Evolutionary conservation across 371 early-diverging fungal genomes (phyloP), one percentile per base, ranked within the genome.

Genomic region (Mucor irregularis): DNA sequence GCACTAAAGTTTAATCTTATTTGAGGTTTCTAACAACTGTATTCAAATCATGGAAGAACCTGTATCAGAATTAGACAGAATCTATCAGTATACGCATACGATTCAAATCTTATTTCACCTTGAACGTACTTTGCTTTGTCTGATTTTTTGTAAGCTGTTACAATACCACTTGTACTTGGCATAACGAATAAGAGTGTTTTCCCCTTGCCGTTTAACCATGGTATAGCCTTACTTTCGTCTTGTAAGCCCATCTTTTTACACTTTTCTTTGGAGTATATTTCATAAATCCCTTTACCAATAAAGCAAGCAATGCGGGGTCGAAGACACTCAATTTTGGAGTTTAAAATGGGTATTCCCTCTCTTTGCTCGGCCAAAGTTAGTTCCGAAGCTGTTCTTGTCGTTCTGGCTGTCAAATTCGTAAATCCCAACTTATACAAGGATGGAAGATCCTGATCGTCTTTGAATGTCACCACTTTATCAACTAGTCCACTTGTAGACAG

Each of bases 151-250:
- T 87, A 89, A 5, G 85, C 76, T 2, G 84, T 70, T 17, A 87
- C 86, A 11, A 86, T 63, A 10, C 89, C 89, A 64, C 87, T 87
- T 3, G 89, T 89, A 29, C 88, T 87, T 9, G 89, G 89, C 83
- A 89, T 87, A 35, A 84, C 89, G 66, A 84, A 89, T 22, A 89
- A 35, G 2, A 75, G 66, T 13, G 83, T 79, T 4, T 69, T 56
- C 2, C 73, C 74, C n/a, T 58, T 37, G 2, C 56, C 42, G 37
- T 60, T 34, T 5, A 31, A 39, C 74, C 76, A 71, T 10, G 58
- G 51, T 16, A 79, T 57, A 9, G 46, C 39, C 2, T 49, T 8
- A 4, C 31, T 26, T 26, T 28, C 49, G 0, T 26, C 14, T 46
- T 76, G 76, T 19, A 79, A 37, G 0, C 85, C 85, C 54, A 77